phyloP scores from a whole-genome alignment of 805 yeast genomes.

The Cyberlindnera misumaiensis region DNA sequence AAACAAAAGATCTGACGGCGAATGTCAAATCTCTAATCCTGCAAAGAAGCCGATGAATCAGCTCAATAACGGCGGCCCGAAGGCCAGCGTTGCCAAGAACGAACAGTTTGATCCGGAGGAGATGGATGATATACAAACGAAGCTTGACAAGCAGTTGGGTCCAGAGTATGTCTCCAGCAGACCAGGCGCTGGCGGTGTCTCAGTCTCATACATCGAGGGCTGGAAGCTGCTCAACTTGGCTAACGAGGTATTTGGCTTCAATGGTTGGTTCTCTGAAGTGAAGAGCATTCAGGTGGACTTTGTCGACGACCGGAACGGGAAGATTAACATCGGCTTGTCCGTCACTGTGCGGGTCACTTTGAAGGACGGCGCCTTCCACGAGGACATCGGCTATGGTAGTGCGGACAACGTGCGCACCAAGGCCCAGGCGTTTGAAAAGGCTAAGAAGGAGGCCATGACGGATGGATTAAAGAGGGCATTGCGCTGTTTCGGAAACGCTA shows the following conservation, averaged over 20 bases:
- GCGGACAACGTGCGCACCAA: slow-evolving; percentile 67
- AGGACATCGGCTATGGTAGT: slow-evolving; percentile 82
- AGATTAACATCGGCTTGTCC: slow-evolving; percentile 59
- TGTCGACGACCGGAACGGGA: slow-evolving; percentile 55
- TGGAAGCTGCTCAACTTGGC: slow-evolving; percentile 80
- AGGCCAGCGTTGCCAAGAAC: slow-evolving; percentile 10
- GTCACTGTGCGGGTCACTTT: slow-evolving; percentile 68
- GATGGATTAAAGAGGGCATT: slow-evolving; percentile 77
- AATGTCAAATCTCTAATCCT: background rate
- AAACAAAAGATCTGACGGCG: slow-evolving; percentile 4
- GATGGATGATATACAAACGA: slow-evolving; percentile 27
- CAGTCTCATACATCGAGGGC: slow-evolving; percentile 73
- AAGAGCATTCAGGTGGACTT: slow-evolving; percentile 61
- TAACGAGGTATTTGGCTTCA: slow-evolving; percentile 74
- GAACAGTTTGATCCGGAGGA: slow-evolving; percentile 15
- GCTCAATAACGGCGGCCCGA: slow-evolving; percentile 8
- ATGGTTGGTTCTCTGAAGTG: slow-evolving; percentile 78
- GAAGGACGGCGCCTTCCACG: slow-evolving; percentile 72
- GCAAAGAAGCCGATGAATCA: slow-evolving; percentile 4
- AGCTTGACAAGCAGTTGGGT: slow-evolving; percentile 46
- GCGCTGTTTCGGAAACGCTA: slow-evolving; percentile 74
- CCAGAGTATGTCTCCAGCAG: slow-evolving; percentile 74
- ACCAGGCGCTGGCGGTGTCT: slow-evolving; percentile 66
- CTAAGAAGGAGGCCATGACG: slow-evolving; percentile 78
- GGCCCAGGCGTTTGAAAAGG: slow-evolving; percentile 75